phyloP scores from a whole-genome alignment of 192 early-diverging fungal species.

The Coemansia sp. region DNA sequence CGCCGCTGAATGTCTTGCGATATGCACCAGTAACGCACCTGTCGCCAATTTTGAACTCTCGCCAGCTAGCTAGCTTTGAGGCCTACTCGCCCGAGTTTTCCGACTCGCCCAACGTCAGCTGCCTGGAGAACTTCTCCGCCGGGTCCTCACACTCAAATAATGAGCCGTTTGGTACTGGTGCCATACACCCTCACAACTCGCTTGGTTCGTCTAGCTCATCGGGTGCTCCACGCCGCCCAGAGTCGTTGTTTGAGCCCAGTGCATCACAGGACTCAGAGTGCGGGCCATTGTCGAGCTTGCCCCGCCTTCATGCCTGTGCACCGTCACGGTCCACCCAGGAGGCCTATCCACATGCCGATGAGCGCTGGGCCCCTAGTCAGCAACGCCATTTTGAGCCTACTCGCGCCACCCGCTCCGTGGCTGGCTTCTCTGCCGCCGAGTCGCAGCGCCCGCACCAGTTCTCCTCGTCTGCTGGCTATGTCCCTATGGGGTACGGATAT shows the following conservation, averaged over 20 bases:
- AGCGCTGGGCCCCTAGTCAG: conserved; percentile 9
- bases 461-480: conserved; percentile 22
- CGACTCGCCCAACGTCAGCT: conserved; percentile 2
- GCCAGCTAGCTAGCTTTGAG: conserved; percentile 1
- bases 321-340: conserved; percentile 4
- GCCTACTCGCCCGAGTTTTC: conserved; percentile 45
- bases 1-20: not conserved
- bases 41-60: conserved; percentile 7
- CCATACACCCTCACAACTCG: not conserved
- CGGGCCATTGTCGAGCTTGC: conserved; percentile 31
- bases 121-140: not conserved
- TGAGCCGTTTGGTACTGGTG: not conserved
- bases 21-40: not conserved
- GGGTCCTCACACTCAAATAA: not conserved
- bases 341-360: conserved; percentile 10
- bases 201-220: conserved; percentile 26
- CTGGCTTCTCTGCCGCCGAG: conserved; percentile 1
- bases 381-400: conserved; percentile 5
- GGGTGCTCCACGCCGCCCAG: conserved; percentile 10
- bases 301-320: conserved; percentile 6
- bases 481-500: conserved; percentile 9
- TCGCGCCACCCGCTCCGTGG: conserved; percentile 13
- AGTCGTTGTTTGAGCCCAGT: conserved; percentile 31
- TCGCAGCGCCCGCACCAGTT: conserved; percentile 14
- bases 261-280: conserved; percentile 29